Evolutionary conservation across 2,329 filamentous ascomycete genomes (phyloP), one percentile per base, ranked within the genome.

Genomic region (Aspergillus sergii): DNA sequence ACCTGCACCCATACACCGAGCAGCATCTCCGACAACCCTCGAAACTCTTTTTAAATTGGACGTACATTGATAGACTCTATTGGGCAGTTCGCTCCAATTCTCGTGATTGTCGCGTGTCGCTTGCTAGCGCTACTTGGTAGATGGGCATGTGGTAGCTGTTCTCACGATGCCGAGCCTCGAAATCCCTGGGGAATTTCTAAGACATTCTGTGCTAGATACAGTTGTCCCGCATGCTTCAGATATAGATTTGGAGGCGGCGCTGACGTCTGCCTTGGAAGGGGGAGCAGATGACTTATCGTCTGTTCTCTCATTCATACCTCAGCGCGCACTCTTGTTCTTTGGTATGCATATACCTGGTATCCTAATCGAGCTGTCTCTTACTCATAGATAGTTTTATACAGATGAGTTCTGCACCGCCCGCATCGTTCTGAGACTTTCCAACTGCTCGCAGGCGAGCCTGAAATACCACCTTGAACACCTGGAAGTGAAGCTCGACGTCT

Each of bases 341-440:
- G 84, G 84, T 81, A 75, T 54, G 75, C 59, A 45, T 14, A 50
- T 26, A 48, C 54, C 43, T 61, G 21, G 8, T 30, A 28, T 39
- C 50, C 57, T 58, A 34, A 56, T 59, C 56, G 63, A 61, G 66
- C 64, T 71, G 63, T 73, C 69, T 82, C 79, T 84, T 82, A 82
- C 82, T 85, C 71, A 85, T 79, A 69, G 62, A 69, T 68, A 82
- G 78, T 75, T 64, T 39, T 73, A 55, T 66, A 64, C 75, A 87
- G 85, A 88, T 83, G 85, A 88, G 76, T 76, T 79, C 53, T 76
- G 85, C 41, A 78, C 80, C 26, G 79, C 83, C 23, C 82, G 84
- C 68, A 75, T 86, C 54, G 79, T 86, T 43, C 77, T 87, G 41
- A 77, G 83, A 64, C 80, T 85, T 16, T 82, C 83, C 43, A 73